Conservation (phyloP, 306 rosid species). For the Cyclanthera cordifolia region DNA sequence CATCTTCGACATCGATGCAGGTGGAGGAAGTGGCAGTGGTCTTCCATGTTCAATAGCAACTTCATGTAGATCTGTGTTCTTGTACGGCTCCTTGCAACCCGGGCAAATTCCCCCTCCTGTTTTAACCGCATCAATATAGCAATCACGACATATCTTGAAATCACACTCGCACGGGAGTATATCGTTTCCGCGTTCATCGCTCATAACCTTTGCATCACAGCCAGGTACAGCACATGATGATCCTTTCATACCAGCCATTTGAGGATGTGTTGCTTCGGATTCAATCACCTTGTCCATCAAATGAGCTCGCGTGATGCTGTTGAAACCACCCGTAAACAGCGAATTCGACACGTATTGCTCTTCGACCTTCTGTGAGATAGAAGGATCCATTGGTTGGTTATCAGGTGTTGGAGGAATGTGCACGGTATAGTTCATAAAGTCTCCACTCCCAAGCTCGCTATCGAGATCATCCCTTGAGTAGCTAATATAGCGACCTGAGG, state of each 20-base stretch:
- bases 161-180: constrained; percentile 98
- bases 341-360: constrained; percentile 87
- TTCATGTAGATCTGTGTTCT: constrained; percentile 75
- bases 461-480: constrained; percentile 94
- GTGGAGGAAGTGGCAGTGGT: constrained; percentile 65
- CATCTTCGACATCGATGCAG: constrained; percentile 62
- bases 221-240: constrained; percentile 81
- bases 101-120: constrained; percentile 73
- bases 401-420: constrained; percentile 89
- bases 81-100: constrained; percentile 80
- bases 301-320: constrained; percentile 75
- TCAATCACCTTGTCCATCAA: constrained; percentile 91
- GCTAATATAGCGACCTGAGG: constrained; percentile 72
- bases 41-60: constrained; percentile 44
- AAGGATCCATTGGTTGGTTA: constrained; percentile 89
- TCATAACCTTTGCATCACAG: constrained; percentile 88
- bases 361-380: constrained; percentile 79
- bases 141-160: constrained; percentile 86
- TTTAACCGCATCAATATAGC: constrained; percentile 77
- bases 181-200: constrained; percentile 73
- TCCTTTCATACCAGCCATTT: constrained; percentile 94
- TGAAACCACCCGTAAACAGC: constrained; percentile 85
- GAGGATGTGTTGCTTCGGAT: constrained; percentile 81
- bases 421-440: constrained; percentile 71
- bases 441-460: constrained; percentile 67